A percentile compares a stretch with the other conserved stretches of the same genome.
These are phyloP conservation scores for Corymbia maculata DNA, from an alignment of 345 rosid species.

Conservation along the genomic window DNA sequence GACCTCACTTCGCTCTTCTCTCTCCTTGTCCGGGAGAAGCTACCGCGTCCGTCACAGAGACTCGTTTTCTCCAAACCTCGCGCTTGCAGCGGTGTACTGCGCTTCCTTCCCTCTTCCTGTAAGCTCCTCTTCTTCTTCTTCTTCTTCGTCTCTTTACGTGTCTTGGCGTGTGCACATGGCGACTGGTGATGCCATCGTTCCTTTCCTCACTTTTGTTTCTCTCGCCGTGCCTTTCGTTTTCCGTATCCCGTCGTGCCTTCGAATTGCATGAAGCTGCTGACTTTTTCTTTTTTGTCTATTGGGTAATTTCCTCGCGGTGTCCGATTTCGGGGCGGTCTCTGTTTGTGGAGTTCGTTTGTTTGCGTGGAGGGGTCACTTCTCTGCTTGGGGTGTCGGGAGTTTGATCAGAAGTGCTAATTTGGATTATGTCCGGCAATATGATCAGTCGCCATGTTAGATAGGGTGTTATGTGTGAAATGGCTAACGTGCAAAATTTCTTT, in stretches of 20 bases:
- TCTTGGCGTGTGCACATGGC: not conserved
- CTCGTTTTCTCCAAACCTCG: not conserved
- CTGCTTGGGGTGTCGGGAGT: not conserved
- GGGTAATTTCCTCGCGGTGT: not conserved
- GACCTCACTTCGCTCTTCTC: not conserved
- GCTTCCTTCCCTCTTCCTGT: not conserved
- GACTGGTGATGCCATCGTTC: not conserved
- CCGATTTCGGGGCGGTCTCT: not conserved
- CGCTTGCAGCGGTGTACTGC: not conserved
- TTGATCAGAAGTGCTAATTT: not conserved
- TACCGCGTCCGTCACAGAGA: not conserved
- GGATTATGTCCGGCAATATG: not conserved
- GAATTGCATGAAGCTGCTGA: not conserved
- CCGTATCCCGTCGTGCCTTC: not conserved
- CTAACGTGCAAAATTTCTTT: not conserved
- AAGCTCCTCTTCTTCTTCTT: not conserved
- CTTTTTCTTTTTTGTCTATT: not conserved
- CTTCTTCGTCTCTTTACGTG: fast-evolving
- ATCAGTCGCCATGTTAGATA: not conserved
- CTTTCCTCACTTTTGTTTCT: not conserved
- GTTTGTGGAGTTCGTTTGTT: not conserved
- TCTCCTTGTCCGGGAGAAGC: not conserved
- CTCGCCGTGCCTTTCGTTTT: not conserved
- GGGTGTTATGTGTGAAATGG: not conserved
- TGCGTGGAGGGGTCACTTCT: not conserved